Base-by-base conservation (phyloP, 352 stramenopile genomes). In the Phytophthora ramorum region DNA sequence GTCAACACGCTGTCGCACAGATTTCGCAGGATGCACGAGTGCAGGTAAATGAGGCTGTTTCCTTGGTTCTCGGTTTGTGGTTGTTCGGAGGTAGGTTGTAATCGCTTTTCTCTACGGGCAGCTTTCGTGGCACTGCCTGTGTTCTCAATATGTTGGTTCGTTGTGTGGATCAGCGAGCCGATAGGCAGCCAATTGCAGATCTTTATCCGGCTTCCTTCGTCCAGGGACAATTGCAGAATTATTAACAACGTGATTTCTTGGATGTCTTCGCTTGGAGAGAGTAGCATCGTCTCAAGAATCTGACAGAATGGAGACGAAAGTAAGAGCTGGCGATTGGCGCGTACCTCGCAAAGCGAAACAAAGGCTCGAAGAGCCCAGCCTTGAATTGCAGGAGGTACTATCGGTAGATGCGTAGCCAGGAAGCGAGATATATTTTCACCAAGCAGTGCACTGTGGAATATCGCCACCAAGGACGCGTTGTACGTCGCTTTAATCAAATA, bases 401-500 rank as follows among this genome's bases (percentile, higher is more conserved):
- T 58, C 0, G 78, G 61, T 1, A 90, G 51, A 46, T 91, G 85
- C 0, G 69, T 54, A 2, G 73, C 58, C 7, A 94, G 38, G 28
- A 89, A 91, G 1, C 80, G 79, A 34, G 83, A 80, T 20, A 90
- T 79, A 58, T 87, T 91, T 19, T 94, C 83, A 26, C 75, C 66
- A 13, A 94, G 63, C 19, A 94, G 66, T 35, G 74, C 69, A 4
- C 53, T 62, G 45, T 94, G 85, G 58, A 91, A 92, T 22, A 69
- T 69, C 2, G 80, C 67, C 12, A 79, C 57, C 16, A 89, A 63
- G 14, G 85, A 80, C 17, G 84, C 67, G 37, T 94, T 94, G 71
- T 91, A 94, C 16, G 79, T 72, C 7, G 85, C 80, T 46, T 94
- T 90, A 54, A 94, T 69, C 44, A 94, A 66, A 54, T 86, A 81